These are phyloP conservation scores for Cyberlindnera mycetangii DNA, from an alignment of 805 yeast genomes.

Conservation along the genomic window DNA sequence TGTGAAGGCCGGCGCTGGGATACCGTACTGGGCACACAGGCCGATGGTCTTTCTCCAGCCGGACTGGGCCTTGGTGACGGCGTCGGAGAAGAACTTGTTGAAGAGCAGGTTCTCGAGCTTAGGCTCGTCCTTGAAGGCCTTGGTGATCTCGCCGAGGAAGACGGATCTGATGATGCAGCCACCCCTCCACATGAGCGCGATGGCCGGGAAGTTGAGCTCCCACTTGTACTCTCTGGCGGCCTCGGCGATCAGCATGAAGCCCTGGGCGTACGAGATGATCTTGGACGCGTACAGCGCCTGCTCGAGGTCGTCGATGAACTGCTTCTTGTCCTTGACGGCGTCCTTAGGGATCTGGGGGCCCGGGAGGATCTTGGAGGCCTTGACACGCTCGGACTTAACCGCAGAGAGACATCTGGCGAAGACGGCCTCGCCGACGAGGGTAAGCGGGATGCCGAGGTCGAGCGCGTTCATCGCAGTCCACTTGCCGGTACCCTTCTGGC, in stretches of 20 bases:
- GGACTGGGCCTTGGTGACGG: constrained; percentile 87
- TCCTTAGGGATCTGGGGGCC: constrained; percentile 75
- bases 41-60: constrained; percentile 93
- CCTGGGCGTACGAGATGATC: constrained; percentile 98
- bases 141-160: constrained; percentile 93
- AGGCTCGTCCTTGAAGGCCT: constrained; percentile 93
- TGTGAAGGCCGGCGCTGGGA: constrained; percentile 97
- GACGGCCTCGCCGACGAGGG: constrained; percentile 98
- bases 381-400: constrained; percentile 83
- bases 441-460: constrained; percentile 97
- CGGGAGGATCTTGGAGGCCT: constrained; percentile 72
- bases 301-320: constrained; percentile 89
- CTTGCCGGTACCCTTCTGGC: constrained; percentile 99
- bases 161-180: constrained; percentile 99
- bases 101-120: constrained; percentile 92
- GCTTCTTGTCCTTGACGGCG: constrained; percentile 68
- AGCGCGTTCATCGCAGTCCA: constrained; percentile 99
- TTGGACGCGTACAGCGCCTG: constrained; percentile 98
- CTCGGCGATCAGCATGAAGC: constrained; percentile 98
- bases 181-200: constrained; percentile 99
- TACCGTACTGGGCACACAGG: constrained; percentile 77
- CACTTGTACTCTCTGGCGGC: constrained; percentile 96
- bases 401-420: constrained; percentile 95
- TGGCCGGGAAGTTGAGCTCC: constrained; percentile 97
- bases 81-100: constrained; percentile 91